Base-by-base conservation (phyloP, 1,284 basidiomycete genomes). In the Microbotryomycetes sp. region DNA sequence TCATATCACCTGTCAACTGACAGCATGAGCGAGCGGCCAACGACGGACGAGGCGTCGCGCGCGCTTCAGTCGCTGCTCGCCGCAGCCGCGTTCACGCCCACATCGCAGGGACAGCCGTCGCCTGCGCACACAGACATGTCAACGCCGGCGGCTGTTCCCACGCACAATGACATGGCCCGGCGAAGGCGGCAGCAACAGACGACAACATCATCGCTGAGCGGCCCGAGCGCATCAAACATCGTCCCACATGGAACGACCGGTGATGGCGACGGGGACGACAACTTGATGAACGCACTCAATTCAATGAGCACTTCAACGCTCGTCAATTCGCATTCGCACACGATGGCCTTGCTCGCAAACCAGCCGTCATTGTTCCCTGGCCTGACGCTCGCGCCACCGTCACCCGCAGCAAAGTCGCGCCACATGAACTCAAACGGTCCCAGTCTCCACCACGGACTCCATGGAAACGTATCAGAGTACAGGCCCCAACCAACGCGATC, bases 401-500 rank as follows among this genome's bases (percentile, higher is more conserved):
- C 35, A 41, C 35, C 35, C 9, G 35, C 35, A 11, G 35, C 35
- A 9, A 41, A 18, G 18, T 11, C 35, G 18, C 35, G 35, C 18
- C 35, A 41, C 18, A 9, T 11, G 11, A 18, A 41, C 18, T 9
- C 9, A 11, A 9, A 41, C 18, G 35, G 18, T 18, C 11, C 9
- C 9, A 9, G 18, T 41, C 35, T 11, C 18, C 35, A 41, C 18
- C 35, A 41, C 35, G 11, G 18, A 41, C 9, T 18, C 18, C 35
- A 41, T 18, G 35, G 11, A 41, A 41, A 41, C 35, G n/a, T n/a
- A n/a, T n/a, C n/a, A n/a, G n/a, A 13, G 7, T 64, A 64, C 49
- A 45, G 28, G 11, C 59, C 62, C 27, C 55, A 50, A 3, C 62
- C 62, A 5, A 64, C 62, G 2, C 58, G 62, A 23, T 64, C 62